Base-by-base conservation (phyloP, 192 early-diverging fungal species). In the Backusella mclennaniae region DNA sequence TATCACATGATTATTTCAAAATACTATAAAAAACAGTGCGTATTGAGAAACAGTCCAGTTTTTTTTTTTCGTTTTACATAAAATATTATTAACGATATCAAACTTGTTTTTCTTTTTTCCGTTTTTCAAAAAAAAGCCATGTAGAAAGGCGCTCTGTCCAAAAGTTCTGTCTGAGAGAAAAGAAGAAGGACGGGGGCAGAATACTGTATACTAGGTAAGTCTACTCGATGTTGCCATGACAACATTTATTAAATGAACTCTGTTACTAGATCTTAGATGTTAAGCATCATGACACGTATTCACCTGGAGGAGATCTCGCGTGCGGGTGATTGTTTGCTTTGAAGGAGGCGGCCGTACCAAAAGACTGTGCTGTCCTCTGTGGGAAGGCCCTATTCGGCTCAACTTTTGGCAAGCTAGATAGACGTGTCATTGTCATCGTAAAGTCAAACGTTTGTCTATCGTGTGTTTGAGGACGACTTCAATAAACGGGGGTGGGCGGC, bases 171-270 rank as follows among this genome's bases (percentile, higher is more conserved):
- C 8, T 59, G n/a, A 29, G 56, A 2, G 21, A 23, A 9, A 26
- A 56, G 21, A 23, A 56, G 21, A 59, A 26, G 21, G 56, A 26
- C 56, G 12, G 56, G 6, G 6, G 2, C 8, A 14, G 56, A 59
- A 59, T 59, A 59, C 56, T 59, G 56, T 59, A 59, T 59, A 9
- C 56, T 63, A 63, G 56, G 56, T 63, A 63, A 63, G 23, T 29
- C 56, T 49, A 44, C 42, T 44, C 4, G 15, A 6, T 44, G 42
- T 4, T 44, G 46, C 19, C 46, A n/a, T 19, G 15, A 17, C 15
- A 44, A 44, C 15, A 44, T 2, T n/a, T 49, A 17, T n/a, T 49
- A n/a, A 63, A 63, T 29, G 23, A 63, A 29, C 9, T 29, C 5
- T 49, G 46, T 49, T 26, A 26, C 11, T 26, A 63, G 56, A 63